Base-by-base conservation (phyloP, 352 stramenopile species). In the Pythium utonaiense region DNA sequence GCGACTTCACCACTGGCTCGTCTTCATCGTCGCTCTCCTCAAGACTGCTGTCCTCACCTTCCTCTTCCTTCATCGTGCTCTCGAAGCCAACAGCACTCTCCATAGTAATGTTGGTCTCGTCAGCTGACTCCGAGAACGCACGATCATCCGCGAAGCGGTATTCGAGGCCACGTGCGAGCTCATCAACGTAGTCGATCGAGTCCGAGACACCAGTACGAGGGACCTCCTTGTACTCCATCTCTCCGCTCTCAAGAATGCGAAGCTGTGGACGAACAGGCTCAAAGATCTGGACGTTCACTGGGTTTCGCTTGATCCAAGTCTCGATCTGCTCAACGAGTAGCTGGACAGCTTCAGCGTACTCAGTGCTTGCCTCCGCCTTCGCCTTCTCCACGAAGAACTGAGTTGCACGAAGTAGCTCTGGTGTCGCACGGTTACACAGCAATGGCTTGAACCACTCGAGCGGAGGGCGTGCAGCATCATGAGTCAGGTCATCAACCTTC, bases 51-150 rank as follows among this genome's bases (percentile, higher is more conserved):
- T 74, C 70, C 24, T 69, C 74, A 24, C 47, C 64, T 16, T 69
- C 66, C 30, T 85, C 72, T 25, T 71, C 68, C 60, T 81, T 83
- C 52, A 81, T 67, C 19, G 74, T 81, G n/a, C 68, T 72, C 60
- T 86, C 76, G 36, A 83, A 86, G 33, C 73, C 78, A 27, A 86
- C 73, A 54, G 78, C 72, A 50, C 74, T 72, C 53, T 64, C 60
- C 65, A 72, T 72, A 3, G 55, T 63, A 45, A 75, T 66, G 53
- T 65, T 69, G 31, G 57, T 60, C 25, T 65, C 63, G 8, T 67
- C 62, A 19, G 63, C 52, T 17, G 21, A 51, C 19, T 77, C 68
- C 7, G 60, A 71, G 31, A 66, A 60, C 6, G 57, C 38, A 19
- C n/a, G 38, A 6, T 71, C 62, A 27, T 69, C 47, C 1, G 56